Percentiles rank a stretch among this genome's conserved stretches.
Conservation (phyloP, 2,329 filamentous ascomycete species). For the Aspergillus aculeatus region DNA sequence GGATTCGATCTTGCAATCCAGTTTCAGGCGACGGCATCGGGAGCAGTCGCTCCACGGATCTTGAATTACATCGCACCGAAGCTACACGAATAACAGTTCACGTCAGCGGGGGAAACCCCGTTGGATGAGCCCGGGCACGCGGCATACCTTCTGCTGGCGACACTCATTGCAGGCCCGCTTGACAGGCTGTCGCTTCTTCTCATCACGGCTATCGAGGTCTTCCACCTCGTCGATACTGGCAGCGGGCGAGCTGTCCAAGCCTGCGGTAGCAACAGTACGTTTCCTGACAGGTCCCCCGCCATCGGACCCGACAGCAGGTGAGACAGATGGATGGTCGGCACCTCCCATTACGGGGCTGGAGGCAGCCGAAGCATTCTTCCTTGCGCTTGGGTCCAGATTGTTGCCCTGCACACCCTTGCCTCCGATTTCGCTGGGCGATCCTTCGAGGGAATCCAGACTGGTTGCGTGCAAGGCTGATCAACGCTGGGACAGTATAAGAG, state of each 20-base stretch:
- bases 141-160: conserved; percentile 64
- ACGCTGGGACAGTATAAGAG: conserved; percentile 12
- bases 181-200: conserved; percentile 47
- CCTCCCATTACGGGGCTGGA: conserved; percentile 40
- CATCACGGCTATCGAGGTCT: conserved; percentile 44
- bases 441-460: conserved; percentile 39
- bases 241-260: conserved; percentile 48
- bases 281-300: conserved; percentile 38
- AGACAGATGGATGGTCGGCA: conserved; percentile 30
- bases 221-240: conserved; percentile 48
- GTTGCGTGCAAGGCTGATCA: conserved; percentile 22
- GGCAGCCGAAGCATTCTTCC: conserved; percentile 38
- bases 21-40: conserved; percentile 61
- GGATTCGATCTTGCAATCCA: conserved; percentile 65
- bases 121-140: not conserved
- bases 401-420: conserved; percentile 32
- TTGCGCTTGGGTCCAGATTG: conserved; percentile 25
- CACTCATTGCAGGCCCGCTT: conserved; percentile 70
- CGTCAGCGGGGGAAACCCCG: not conserved
- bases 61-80: conserved; percentile 66
- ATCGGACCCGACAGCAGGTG: conserved; percentile 29
- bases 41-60: conserved; percentile 63
- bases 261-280: conserved; percentile 44
- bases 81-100: conserved; percentile 42
- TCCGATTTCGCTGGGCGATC: conserved; percentile 36